Conservation (phyloP, 164 flowering plant species). For the Malania oleifera region DNA sequence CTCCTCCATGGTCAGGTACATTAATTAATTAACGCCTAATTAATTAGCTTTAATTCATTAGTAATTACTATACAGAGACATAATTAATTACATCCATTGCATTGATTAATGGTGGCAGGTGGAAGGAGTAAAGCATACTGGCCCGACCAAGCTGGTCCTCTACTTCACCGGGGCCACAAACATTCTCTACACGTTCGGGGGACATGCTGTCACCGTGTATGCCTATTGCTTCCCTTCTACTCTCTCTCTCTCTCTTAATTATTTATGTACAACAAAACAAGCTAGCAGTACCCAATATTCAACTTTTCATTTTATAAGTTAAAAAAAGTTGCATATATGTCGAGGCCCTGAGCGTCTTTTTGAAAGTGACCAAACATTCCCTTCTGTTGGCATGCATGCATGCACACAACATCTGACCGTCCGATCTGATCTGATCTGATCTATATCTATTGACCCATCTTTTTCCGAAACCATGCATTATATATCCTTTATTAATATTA, state of each 20-base stretch:
- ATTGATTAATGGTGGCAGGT: slow-evolving; percentile 36
- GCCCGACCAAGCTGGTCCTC: slow-evolving; percentile 82
- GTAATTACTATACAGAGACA: too few relatives aligned
- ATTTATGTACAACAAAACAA: too few relatives aligned
- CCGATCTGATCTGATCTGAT: too few relatives aligned
- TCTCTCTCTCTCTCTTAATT: too few relatives aligned
- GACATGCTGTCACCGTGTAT: slow-evolving; percentile 99
- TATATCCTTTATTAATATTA: too few relatives aligned
- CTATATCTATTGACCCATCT: slow-evolving; percentile 27
- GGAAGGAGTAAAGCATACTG: slow-evolving; percentile 88
- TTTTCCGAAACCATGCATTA: slow-evolving; percentile 2
- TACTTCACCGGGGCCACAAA: slow-evolving; percentile 99
- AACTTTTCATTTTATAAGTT: too few relatives aligned
- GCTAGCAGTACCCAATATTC: too few relatives aligned
- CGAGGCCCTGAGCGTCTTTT: not conserved
- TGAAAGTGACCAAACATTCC: slow-evolving; percentile 30
- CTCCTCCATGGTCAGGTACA: slow-evolving; percentile 93
- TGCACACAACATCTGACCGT: slow-evolving; percentile 27
- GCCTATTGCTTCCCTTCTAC: too few relatives aligned
- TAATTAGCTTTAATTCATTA: not conserved
- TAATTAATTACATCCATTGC: not conserved
- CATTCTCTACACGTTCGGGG: slow-evolving; percentile 99
- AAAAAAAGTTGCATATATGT: too few relatives aligned
- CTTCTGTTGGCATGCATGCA: slow-evolving; percentile 19
- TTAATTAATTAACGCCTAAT: too few relatives aligned